These are phyloP conservation scores for Komagataella kurtzmanii DNA, from an alignment of 805 yeast genomes.

Conservation along the genomic window DNA sequence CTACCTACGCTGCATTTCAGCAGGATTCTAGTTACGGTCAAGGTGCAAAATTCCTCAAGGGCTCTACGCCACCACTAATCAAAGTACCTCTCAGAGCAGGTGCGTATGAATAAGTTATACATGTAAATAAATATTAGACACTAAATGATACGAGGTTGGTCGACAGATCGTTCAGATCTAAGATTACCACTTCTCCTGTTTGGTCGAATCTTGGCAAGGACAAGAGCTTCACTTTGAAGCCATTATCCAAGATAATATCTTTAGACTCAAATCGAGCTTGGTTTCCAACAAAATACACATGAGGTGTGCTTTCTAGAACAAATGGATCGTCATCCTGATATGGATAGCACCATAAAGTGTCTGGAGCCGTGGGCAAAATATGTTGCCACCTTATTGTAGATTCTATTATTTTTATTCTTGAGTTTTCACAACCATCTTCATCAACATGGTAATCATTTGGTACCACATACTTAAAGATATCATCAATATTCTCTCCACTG, in stretches of 20 bases:
- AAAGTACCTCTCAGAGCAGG: conserved; percentile 9
- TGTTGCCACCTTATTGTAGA: conserved; percentile 74
- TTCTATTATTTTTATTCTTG: conserved; percentile 44
- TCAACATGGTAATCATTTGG: conserved; percentile 20
- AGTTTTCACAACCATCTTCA: conserved; percentile 7
- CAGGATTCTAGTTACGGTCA: conserved; percentile 49
- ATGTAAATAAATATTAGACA: conserved; percentile 1
- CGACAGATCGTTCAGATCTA: conserved; percentile 45
- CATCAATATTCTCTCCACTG: conserved; percentile 76
- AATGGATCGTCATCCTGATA: conserved; percentile 71
- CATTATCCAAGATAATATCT: conserved; percentile 19
- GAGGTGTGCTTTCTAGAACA: conserved; percentile 66
- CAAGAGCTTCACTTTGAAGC: conserved; percentile 32
- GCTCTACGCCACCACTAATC: conserved; percentile 17
- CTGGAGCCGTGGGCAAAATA: conserved; percentile 90
- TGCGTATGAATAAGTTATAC: conserved; percentile 3
- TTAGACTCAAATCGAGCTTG: conserved; percentile 49
- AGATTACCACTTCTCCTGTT: conserved; percentile 50
- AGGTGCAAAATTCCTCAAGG: conserved; percentile 21
- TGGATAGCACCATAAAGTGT: conserved; percentile 86
- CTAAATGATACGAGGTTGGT: conserved; percentile 29
- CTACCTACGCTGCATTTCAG: conserved; percentile 36
- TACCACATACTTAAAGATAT: conserved; percentile 54
- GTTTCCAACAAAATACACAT: conserved; percentile 78
- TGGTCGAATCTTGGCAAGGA: conserved; percentile 58